Base-by-base conservation (phyloP, 1,139 yeast species). In the Pneumocystis wakefieldiae region DNA sequence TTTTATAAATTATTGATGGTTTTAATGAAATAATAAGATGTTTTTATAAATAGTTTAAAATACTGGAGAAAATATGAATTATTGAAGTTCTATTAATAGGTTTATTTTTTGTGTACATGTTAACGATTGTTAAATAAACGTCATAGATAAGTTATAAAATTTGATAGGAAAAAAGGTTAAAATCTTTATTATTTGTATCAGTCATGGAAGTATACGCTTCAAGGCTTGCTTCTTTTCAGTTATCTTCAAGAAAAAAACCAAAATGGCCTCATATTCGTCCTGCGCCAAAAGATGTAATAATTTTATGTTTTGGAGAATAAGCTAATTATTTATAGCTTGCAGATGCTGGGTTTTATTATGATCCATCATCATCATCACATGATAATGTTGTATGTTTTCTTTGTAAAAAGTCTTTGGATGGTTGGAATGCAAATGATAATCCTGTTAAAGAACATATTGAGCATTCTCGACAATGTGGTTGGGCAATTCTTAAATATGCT, bases 311-410 rank as follows among this genome's bases (percentile, higher is more conserved):
- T 48, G 28, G 17, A 59, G 28, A 36, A 42, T 57, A 12, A 41
- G 28, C 15, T 37, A 17, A 32, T n/a, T 17, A 29, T 41, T 38
- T 32, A 17, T 65, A 69, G 29, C 74, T 85, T 77, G 87, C 89
- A 0, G 78, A 78, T 57, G 77, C 82, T 35, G 96, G 96, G 0
- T 87, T 88, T 73, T 83, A 78, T 70, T 87, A 78, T 73, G 78
- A 82, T 15, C 95, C 95, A 1, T 19, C 19, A n/a, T 29, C 55
- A 12, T 48, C n/a, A n/a, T 48, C 55, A 10, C 63, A 68, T 10
- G 78, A 85, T 69, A 80, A 86, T 65, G 83, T 84, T 7, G 76
- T 83, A 1, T 89, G 96, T 71, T 80, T 78, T 61, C 76, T 79
- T 69, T 89, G 96, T 71, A 75, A 78, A 32, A 69, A 70, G 59